Conservation (phyloP, 2,329 filamentous ascomycete genomes). For the Diaporthe batatas region DNA sequence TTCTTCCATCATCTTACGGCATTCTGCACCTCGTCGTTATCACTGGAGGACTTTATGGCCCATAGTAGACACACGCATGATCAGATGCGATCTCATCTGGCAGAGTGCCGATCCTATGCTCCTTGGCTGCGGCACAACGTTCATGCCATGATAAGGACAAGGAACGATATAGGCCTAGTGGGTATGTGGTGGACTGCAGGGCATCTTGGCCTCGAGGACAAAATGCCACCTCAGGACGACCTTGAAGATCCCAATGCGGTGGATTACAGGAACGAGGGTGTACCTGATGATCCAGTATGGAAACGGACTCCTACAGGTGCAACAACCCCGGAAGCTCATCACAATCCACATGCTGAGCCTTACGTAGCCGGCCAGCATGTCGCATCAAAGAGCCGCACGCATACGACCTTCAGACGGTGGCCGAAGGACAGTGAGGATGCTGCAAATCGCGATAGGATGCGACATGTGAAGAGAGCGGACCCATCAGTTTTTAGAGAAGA, state of each 20-base stretch:
- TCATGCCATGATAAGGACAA: constrained; percentile 39
- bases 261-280: constrained; percentile 42
- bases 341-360: constrained; percentile 21
- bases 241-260: constrained; percentile 40
- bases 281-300: constrained; percentile 41
- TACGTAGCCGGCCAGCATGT: background rate
- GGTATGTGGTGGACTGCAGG: constrained; percentile 46
- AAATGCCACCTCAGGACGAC: constrained; percentile 37
- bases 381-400: background rate
- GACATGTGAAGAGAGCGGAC: background rate
- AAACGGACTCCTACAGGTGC: constrained; percentile 32
- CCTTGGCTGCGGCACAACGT: constrained; percentile 42
- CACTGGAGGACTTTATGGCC: constrained; percentile 48
- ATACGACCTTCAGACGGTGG: background rate
- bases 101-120: constrained; percentile 31
- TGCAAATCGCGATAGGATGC: background rate
- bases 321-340: constrained; percentile 31
- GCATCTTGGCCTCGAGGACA: constrained; percentile 34
- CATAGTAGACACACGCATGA: constrained; percentile 41
- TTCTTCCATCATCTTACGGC: constrained; percentile 89
- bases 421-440: background rate
- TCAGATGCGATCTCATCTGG: constrained; percentile 41
- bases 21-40: constrained; percentile 78
- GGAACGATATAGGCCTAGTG: constrained; percentile 31
- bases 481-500: constrained; percentile 3